Evolutionary conservation across 345 rosid species (phyloP), one percentile per base, ranked within the genome.

Genomic region (Moringa oleifera): DNA sequence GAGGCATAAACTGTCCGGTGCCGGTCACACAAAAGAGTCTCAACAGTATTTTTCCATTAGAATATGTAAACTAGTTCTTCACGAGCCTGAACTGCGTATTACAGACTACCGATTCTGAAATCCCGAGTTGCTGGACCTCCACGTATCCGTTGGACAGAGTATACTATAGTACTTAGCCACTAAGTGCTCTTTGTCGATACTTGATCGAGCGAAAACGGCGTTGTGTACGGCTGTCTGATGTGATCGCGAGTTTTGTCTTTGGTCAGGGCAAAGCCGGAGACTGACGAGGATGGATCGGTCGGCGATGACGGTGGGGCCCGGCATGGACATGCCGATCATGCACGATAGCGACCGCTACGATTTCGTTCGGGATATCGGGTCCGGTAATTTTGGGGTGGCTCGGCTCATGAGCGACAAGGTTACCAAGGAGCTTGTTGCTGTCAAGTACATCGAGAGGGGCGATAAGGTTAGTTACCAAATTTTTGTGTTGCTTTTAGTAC

Each of bases 381-480:
- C 91, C 0, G 97, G 97, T 55, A 93, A 93, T 70, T 90, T 90
- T 31, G 97, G 96, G 0, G 89, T 94, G 0, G 97, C 96, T 16
- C 74, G 95, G 49, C 89, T 94, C 37, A 90, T 88, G 99, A 85
- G 81, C 51, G 96, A 94, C 45, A 89, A 83, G 74, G 71, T 74
- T 24, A 85, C 91, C 18, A 75, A 78, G 64, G 97, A 88, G 69
- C 96, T 88, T 50, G 97, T 90, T 67, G 97, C 99, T 75, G 95
- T 94, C 55, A 94, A 94, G 81, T 94, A 86, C 63, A 90, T 94
- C 77, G 99, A 94, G 78, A 76, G 99, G 72, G 99, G 99, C 68
- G 88, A 83, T 22, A 90, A 80, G 92, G 97, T 87, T 33, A 55
- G 77, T 55, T 31, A 24, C 28, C 50, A 22, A 41, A 65, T 49